A percentile compares a stretch with the other conserved stretches of the same genome.
Conservation (phyloP, 345 rosid genomes). For the Turnera subulata region DNA sequence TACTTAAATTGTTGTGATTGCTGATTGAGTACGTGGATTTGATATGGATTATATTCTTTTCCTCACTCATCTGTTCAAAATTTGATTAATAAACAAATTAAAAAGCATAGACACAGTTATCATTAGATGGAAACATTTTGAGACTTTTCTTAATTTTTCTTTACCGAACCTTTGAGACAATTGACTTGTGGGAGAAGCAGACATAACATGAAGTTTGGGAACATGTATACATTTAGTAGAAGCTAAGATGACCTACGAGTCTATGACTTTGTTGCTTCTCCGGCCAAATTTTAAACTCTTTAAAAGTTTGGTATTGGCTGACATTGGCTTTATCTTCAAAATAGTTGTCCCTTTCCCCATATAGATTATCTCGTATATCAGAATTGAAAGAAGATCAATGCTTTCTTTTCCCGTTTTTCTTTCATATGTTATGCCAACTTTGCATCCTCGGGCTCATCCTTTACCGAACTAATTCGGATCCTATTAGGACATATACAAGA, state of each 20-base stretch:
- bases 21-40: not conserved
- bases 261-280: not conserved
- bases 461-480: too few species aligned
- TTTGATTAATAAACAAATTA: not conserved
- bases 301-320: not conserved
- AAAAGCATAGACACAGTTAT: not conserved
- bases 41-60: not conserved
- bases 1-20: not conserved
- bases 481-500: too few species aligned
- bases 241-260: not conserved
- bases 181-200: not conserved
- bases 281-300: too few species aligned
- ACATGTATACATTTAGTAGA: not conserved
- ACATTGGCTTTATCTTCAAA: not conserved
- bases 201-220: not conserved
- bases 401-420: too few species aligned
- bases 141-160: not conserved
- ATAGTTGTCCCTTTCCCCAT: too few species aligned
- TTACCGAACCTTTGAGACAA: not conserved
- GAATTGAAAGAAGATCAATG: too few species aligned
- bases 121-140: not conserved
- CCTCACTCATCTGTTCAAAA: not conserved
- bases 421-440: too few species aligned
- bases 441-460: too few species aligned
- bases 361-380: too few species aligned